A percentile compares a stretch with the other conserved stretches of the same genome.
phyloP scores from a whole-genome alignment of 345 rosid species.

The Punica granatum region DNA sequence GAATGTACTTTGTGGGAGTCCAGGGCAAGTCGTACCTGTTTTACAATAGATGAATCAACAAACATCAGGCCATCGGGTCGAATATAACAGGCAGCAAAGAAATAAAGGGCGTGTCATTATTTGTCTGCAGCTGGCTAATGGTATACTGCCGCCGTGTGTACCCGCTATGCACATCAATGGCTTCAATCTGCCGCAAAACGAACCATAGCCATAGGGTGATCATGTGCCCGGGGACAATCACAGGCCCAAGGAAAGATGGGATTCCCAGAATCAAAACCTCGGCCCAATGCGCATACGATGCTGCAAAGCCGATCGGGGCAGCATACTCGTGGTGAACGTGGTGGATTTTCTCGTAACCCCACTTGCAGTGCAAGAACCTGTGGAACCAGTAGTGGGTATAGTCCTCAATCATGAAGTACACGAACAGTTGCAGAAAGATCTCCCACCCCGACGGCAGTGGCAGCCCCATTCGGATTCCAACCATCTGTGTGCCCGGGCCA shows the following conservation, averaged over 20 bases:
- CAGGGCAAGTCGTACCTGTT: too few species aligned
- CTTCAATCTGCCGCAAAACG: too few species aligned
- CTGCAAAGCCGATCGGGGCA: slow-evolving; percentile 81
- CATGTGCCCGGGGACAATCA: slow-evolving; percentile 86
- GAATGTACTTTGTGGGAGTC: slow-evolving; percentile 70
- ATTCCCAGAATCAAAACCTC: slow-evolving; percentile 84
- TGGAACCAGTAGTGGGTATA: slow-evolving; percentile 87
- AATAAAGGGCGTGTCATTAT: slow-evolving; percentile 2
- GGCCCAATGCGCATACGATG: slow-evolving; percentile 93
- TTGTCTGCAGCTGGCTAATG: too few species aligned
- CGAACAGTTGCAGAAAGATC: slow-evolving; percentile 49
- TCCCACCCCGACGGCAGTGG: slow-evolving; percentile 75
- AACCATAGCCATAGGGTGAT: slow-evolving; percentile 88
- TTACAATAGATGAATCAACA: neutral
- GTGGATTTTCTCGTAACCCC: too few species aligned
- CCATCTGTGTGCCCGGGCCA: slow-evolving; percentile 50
- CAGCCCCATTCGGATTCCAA: slow-evolving; percentile 54
- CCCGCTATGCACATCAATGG: slow-evolving; percentile 94
- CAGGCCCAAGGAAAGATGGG: slow-evolving; percentile 93
- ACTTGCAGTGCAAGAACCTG: too few species aligned
- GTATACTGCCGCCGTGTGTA: too few species aligned
- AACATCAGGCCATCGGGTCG: neutral
- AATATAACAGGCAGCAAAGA: neutral
- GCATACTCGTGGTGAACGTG: too few species aligned
- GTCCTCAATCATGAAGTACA: slow-evolving; percentile 76